Evolutionary conservation across 225 moss, liverwort and hornwort species (phyloP), one percentile per base, ranked within the genome.

Genomic region (Marchantia paleacea): DNA sequence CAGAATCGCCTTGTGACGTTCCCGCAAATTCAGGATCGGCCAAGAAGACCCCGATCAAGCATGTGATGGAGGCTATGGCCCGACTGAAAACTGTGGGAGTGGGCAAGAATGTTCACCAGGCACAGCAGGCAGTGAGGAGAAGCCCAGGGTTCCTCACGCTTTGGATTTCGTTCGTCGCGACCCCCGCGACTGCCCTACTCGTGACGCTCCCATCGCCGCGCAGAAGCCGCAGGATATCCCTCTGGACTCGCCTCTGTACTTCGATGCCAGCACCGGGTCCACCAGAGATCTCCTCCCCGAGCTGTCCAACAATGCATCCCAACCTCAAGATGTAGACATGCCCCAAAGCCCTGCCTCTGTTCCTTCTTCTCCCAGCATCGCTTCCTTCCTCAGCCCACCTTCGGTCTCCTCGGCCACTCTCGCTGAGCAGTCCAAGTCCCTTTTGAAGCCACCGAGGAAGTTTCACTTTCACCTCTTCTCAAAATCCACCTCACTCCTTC

Each of bases 1-100:
- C 72, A 14, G 72, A 82, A 18, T 22, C 28, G 9, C 61, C 81
- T 1, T 24, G 79, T 2, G 71, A 75, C 0, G 53, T 39, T 20
- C 52, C 73, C 62, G n/a, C 67, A 8, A 82, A 69, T 18, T 72
- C 79, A 29, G 80, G 78, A n/a, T 85, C 87, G 14, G 85, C 81
- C 7, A 86, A 86, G 71, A 89, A 81, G 63, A 84, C 89, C 15
- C 89, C 89, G 19, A 86, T 89, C n/a, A 89, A 89, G 61, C 86
- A 89, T 10, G 84, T 89, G 57, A 87, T 85, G 82, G 87, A 87
- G 26, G 87, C 87, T 3, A 49, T 87, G 80, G 55, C 87, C n/a
- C 84, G 85, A 20, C 69, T 87, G 11, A 87, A 80, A 73, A 63
- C 25, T 62, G 68, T 31, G 16, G 72, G 83, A 81, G 55, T n/a